These are phyloP conservation scores for Fonsecaea monophora DNA, from an alignment of 2,329 filamentous ascomycete genomes.

Conservation along the genomic window DNA sequence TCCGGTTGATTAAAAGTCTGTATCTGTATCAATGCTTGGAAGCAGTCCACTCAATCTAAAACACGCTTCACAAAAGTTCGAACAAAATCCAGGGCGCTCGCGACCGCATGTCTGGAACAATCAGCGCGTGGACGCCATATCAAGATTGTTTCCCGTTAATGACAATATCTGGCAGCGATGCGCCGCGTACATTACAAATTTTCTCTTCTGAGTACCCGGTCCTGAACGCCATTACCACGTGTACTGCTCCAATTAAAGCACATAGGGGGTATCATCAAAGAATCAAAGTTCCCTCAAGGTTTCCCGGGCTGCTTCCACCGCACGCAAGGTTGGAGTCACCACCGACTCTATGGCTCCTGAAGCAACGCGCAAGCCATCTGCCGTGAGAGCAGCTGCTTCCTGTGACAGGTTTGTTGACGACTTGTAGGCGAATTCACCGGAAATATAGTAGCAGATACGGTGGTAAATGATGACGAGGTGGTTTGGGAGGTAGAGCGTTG, in stretches of 20 bases:
- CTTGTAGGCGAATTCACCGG: conserved; percentile 68
- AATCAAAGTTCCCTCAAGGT: conserved; percentile 32
- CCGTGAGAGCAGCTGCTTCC: conserved; percentile 19
- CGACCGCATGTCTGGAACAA: neutral
- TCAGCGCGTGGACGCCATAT: neutral
- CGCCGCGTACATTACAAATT: neutral
- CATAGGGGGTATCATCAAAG: conserved; percentile 14
- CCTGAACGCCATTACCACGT: conserved; percentile 10
- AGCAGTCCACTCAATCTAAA: conserved; percentile 2
- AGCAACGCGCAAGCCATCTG: conserved; percentile 20
- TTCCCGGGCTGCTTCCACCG: conserved; percentile 17
- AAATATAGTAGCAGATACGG: conserved; percentile 93
- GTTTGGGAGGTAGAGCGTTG: conserved; percentile 89
- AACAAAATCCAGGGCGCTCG: neutral
- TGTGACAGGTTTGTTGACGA: conserved; percentile 29
- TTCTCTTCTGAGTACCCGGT: neutral
- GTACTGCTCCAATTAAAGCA: conserved; percentile 7
- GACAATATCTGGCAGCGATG: neutral
- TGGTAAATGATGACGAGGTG: conserved; percentile 82
- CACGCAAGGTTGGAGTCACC: conserved; percentile 2
- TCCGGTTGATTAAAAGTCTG: neutral
- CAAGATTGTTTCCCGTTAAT: neutral
- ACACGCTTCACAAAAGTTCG: neutral
- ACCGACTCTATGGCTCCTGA: conserved; percentile 13
- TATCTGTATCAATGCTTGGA: neutral